Conservation (phyloP, 805 yeast species). For the Scheffersomyces lignosus region DNA sequence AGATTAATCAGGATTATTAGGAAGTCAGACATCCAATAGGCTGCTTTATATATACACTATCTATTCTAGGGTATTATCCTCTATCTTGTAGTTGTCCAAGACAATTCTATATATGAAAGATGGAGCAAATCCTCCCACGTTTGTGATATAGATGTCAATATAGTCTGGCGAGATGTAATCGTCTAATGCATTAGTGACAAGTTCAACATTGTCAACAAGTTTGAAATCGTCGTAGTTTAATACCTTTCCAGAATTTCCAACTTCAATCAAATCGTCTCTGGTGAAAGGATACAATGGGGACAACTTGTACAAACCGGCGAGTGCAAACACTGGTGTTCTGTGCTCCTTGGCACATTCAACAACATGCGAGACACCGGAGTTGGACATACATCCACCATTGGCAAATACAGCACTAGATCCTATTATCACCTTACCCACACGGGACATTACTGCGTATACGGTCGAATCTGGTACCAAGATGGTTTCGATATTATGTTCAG, state of each 20-base stretch:
- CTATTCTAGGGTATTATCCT: conserved; percentile 66
- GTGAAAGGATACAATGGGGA: conserved; percentile 93
- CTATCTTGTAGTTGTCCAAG: conserved; percentile 86
- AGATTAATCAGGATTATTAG: too few relatives aligned
- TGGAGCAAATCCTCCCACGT: conserved; percentile 95
- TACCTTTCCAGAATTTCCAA: conserved; percentile 91
- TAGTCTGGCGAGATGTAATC: conserved; percentile 94
- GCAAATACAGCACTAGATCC: conserved; percentile 93
- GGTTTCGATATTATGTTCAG: conserved; percentile 85
- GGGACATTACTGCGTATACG: conserved; percentile 92
- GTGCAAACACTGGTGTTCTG: conserved; percentile 94
- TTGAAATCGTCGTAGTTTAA: conserved; percentile 70
- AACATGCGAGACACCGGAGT: conserved; percentile 88
- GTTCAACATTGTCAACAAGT: conserved; percentile 71
- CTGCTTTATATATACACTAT: not conserved
- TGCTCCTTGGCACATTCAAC: conserved; percentile 96
- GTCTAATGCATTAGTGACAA: conserved; percentile 77
- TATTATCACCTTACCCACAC: conserved; percentile 93
- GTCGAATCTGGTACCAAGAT: conserved; percentile 91
- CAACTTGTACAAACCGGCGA: conserved; percentile 89
- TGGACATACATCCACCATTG: conserved; percentile 90
- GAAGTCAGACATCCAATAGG: too few relatives aligned
- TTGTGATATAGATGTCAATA: conserved; percentile 91
- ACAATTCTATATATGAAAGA: conserved; percentile 94
- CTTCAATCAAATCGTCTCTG: conserved; percentile 79